A percentile compares a stretch with the other conserved stretches of the same genome.
phyloP scores from a whole-genome alignment of 1,139 yeast species.

The Magnusiomyces tetraspermus region DNA sequence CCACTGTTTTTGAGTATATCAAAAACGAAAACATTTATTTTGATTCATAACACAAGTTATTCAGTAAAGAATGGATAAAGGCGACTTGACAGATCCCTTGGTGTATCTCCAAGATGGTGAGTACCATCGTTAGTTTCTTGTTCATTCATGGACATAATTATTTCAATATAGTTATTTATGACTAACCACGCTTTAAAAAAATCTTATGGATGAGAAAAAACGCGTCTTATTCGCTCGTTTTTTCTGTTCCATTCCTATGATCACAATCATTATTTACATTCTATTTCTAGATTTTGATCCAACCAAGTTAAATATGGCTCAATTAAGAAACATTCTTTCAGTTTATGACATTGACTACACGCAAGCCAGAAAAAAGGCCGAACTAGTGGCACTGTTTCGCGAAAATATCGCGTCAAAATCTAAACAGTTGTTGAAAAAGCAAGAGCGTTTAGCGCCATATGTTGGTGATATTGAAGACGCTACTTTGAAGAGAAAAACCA shows the following conservation, averaged over 20 bases:
- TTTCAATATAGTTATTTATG: too few relatives aligned
- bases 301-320: background rate
- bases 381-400: background rate
- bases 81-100: background rate
- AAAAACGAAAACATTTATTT: too few relatives aligned
- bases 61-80: background rate
- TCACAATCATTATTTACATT: background rate
- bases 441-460: background rate
- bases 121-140: too few relatives aligned
- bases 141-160: too few relatives aligned
- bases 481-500: background rate
- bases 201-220: too few relatives aligned
- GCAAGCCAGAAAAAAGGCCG: background rate
- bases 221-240: too few relatives aligned
- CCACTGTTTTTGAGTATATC: too few relatives aligned
- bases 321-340: background rate
- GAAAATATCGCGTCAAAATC: background rate
- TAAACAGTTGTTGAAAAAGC: background rate
- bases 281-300: conserved; percentile 2
- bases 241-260: too few relatives aligned
- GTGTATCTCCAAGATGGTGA: background rate
- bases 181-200: too few relatives aligned
- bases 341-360: background rate
- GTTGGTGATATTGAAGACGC: background rate
- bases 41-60: too few relatives aligned